Evolutionary conservation across 1,284 basidiomycete species (phyloP), one percentile per base, ranked within the genome.

Genomic region (Microbotryomycetes sp.): DNA sequence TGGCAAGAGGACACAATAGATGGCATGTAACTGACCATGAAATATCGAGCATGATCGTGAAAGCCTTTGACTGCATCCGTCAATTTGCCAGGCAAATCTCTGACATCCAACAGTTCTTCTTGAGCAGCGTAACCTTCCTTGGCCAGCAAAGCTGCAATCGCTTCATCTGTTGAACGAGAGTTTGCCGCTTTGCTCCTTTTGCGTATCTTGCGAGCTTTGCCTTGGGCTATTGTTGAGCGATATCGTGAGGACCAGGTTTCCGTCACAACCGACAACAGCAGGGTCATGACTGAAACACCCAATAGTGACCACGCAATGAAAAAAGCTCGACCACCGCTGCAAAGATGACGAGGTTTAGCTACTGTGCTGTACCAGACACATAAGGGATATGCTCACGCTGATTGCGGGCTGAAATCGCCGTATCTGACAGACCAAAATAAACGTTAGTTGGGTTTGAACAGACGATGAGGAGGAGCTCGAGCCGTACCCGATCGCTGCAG

Each of bases 231-330:
- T 19, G 53, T 49, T 3, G 62, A 59, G n/a, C 59, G 57, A 59
- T 66, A 66, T 19, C 65, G 58, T 2, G 59, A 59, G 1, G 56
- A 61, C 59, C 59, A 66, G 42, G 62, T 48, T 22, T 66, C 65
- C 22, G 62, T 66, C n/a, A 66, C 29, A 26, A 66, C 62, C 45
- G 63, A 9, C 3, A 54, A 28, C 5, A 5, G 26, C 16, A 25
- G 7, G 5, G 42, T 25, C 7, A 89, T 82, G 0, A 86, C 83
- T 1, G 80, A 86, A 22, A 89, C 85, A 25, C 87, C 87, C 9
- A 87, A 76, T 49, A 92, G 75, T 0, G 87, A 86, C 89, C 89
- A 91, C 7, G 85, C 82, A 56, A 90, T 82, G 74, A 92, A 91
- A 52, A 91, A 80, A 5, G 85, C 83, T 26, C 87, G 81, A 3